Evolutionary conservation across 345 rosid species (phyloP).

Genomic region (Ceriops tagal): DNA sequence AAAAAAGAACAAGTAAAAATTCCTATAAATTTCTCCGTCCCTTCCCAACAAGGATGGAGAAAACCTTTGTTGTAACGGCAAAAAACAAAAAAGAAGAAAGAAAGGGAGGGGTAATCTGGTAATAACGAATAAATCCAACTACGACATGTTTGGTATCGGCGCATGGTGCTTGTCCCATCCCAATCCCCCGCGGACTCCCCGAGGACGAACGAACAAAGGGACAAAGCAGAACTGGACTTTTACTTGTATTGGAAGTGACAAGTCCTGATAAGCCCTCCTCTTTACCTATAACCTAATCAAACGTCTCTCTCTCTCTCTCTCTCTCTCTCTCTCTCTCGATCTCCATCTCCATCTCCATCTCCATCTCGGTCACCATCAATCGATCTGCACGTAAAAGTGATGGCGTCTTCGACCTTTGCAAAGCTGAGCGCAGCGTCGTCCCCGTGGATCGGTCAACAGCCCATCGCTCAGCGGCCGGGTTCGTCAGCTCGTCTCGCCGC

Average conservation of each 20-base stretch:
- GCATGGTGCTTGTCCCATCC: conserved; percentile 28
- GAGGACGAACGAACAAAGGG: background rate
- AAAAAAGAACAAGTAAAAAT: too few species aligned
- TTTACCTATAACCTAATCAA: background rate
- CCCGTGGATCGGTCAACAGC: conserved; percentile 64
- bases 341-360: too few species aligned
- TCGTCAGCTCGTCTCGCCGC: background rate
- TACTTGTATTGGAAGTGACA: background rate
- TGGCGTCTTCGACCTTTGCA: conserved; percentile 77
- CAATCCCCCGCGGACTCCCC: background rate
- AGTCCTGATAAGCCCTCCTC: background rate
- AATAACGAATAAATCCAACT: background rate
- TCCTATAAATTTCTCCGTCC: too few species aligned
- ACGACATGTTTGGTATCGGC: conserved; percentile 21
- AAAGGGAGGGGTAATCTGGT: background rate
- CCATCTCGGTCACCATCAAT: background rate
- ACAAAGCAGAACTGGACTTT: background rate
- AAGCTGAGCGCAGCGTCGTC: conserved; percentile 67
- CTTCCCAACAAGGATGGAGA: too few species aligned
- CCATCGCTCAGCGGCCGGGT: conserved; percentile 41
- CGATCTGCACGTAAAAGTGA: conserved; percentile 10
- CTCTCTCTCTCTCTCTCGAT: too few species aligned
- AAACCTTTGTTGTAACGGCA: too few species aligned
- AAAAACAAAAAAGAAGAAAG: too few species aligned
- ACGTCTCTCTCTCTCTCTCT: too few species aligned